A percentile compares a stretch with the other conserved stretches of the same genome.
Conservation (phyloP, 306 rosid genomes). For the Calophaca sinica region DNA sequence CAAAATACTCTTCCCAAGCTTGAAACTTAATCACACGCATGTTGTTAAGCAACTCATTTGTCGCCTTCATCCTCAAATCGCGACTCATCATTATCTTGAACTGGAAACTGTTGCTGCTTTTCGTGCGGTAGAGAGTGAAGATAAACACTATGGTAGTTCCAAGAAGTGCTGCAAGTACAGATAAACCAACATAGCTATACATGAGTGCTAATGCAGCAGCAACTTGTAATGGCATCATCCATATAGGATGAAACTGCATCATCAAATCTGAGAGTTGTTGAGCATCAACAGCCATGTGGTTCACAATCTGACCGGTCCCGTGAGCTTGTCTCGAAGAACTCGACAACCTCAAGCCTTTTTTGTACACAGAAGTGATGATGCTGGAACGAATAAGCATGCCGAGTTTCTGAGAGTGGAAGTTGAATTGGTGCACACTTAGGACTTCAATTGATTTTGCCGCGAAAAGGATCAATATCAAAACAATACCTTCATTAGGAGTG, state of each 20-base stretch:
- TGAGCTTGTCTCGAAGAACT: conserved; percentile 79
- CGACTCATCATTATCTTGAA: conserved; percentile 71
- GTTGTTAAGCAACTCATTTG: conserved; percentile 77
- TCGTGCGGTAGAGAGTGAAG: conserved; percentile 57
- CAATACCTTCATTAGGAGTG: conserved; percentile 68
- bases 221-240: conserved; percentile 87
- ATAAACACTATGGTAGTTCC: conserved; percentile 54
- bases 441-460: conserved; percentile 73
- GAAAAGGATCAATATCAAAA: conserved; percentile 61
- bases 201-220: conserved; percentile 63
- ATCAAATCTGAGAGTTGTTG: conserved; percentile 85
- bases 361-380: conserved; percentile 73
- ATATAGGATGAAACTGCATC: conserved; percentile 75
- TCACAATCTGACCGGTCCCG: conserved; percentile 87
- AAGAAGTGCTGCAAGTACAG: conserved; percentile 58
- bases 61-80: conserved; percentile 86
- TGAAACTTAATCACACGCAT: conserved; percentile 90
- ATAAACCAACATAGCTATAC: conserved; percentile 58
- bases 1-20: conserved; percentile 90
- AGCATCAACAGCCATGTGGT: conserved; percentile 91
- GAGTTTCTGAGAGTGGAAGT: conserved; percentile 73
- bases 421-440: conserved; percentile 72
- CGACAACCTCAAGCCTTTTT: conserved; percentile 74
- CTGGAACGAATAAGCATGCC: conserved; percentile 83
- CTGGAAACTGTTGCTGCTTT: conserved; percentile 64